Conservation (phyloP, 768 basidiomycete species). For the Cystobasidium ongulense region DNA sequence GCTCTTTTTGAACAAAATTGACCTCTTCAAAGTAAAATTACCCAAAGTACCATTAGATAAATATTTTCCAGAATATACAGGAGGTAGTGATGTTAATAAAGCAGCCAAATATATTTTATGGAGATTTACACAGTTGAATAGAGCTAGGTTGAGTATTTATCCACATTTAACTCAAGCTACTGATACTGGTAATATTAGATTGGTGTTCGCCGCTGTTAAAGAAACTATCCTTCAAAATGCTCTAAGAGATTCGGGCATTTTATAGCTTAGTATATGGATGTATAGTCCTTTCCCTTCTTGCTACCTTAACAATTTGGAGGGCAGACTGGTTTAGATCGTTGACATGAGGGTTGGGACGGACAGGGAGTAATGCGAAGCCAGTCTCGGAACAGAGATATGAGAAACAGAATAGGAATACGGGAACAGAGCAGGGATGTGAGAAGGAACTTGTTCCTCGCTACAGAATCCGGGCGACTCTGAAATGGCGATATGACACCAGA, state of each 20-base stretch:
- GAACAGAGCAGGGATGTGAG: too few species aligned
- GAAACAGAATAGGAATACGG: too few species aligned
- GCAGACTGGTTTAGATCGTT: neutral
- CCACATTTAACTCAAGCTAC: constrained; percentile 87
- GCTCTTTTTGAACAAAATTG: constrained; percentile 58
- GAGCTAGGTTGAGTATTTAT: constrained; percentile 60
- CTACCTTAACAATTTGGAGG: neutral
- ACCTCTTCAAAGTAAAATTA: constrained; percentile 67
- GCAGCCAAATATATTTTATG: constrained; percentile 62
- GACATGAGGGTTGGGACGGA: neutral
- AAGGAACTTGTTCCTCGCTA: too few species aligned
- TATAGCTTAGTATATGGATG: constrained; percentile 45
- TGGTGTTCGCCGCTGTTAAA: constrained; percentile 32
- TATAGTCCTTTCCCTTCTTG: neutral
- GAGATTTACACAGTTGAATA: constrained; percentile 78
- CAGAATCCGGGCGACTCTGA: too few species aligned
- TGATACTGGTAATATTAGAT: constrained; percentile 68
- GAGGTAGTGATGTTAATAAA: constrained; percentile 49
- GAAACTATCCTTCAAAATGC: constrained; percentile 90
- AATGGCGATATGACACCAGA: too few species aligned
- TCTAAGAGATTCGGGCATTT: constrained; percentile 72
- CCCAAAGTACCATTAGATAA: constrained; percentile 53
- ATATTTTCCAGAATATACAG: constrained; percentile 50
- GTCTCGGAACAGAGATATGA: too few species aligned
- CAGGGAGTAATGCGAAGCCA: too few species aligned